phyloP scores from a whole-genome alignment of 1,139 yeast species.

The Nematodospora anomalae region DNA sequence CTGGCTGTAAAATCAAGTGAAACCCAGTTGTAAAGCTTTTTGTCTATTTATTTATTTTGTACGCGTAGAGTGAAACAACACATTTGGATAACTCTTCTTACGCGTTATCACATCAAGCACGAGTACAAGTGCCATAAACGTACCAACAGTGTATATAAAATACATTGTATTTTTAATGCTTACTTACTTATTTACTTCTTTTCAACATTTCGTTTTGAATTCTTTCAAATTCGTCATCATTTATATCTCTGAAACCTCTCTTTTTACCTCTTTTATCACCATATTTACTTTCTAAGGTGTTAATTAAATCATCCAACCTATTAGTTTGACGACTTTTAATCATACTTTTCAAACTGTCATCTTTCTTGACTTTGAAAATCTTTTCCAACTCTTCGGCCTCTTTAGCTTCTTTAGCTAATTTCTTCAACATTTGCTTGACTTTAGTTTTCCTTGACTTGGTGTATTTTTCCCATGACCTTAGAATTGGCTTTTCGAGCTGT shows the following conservation, averaged over 20 bases:
- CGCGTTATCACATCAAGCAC: neutral
- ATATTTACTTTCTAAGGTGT: conserved; percentile 57
- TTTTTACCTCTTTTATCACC: conserved; percentile 38
- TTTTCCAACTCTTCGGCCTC: conserved; percentile 66
- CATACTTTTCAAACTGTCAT: conserved; percentile 49
- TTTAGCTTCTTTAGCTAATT: conserved; percentile 58
- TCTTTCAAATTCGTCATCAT: conserved; percentile 32
- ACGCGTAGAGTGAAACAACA: neutral
- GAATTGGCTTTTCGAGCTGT: conserved; percentile 28
- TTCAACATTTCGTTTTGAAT: conserved; percentile 29
- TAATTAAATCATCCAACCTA: conserved; percentile 50
- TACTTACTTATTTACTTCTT: conserved; percentile 8
- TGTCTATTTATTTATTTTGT: conserved; percentile 2
- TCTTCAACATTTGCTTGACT: conserved; percentile 46
- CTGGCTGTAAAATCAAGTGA: neutral
- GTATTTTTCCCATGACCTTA: conserved; percentile 54
- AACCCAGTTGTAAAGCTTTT: neutral
- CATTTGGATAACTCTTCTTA: neutral
- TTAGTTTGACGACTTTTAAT: conserved; percentile 46
- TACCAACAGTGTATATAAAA: no score
- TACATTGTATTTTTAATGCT: no score
- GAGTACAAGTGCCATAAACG: no score
- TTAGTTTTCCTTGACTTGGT: conserved; percentile 45
- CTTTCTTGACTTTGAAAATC: conserved; percentile 39
- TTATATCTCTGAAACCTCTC: conserved; percentile 27